These are phyloP conservation scores for Puccinia novopanici DNA, from an alignment of 1,284 basidiomycete species.

Conservation along the genomic window DNA sequence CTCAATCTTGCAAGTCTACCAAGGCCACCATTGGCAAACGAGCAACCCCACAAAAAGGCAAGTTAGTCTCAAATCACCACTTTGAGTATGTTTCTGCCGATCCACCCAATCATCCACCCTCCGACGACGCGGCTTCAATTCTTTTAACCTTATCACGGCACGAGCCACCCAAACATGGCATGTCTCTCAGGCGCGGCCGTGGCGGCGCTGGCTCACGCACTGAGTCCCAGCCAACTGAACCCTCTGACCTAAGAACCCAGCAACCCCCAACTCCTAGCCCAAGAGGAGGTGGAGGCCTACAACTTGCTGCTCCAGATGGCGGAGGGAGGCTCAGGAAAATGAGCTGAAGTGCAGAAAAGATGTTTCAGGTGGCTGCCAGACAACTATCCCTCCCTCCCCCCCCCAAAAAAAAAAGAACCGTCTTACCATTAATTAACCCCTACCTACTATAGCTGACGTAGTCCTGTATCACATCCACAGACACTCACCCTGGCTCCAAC, in stretches of 20 bases:
- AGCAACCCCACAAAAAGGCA: conserved; percentile 3
- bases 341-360: conserved; percentile 31
- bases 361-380: too few relatives aligned
- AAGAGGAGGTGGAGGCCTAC: too few relatives aligned
- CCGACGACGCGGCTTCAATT: conserved; percentile 49
- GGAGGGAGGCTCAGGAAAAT: too few relatives aligned
- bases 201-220: conserved; percentile 22
- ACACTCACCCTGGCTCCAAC: not conserved
- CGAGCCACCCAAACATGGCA: conserved; percentile 40
- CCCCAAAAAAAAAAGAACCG: too few relatives aligned
- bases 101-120: conserved; percentile 33
- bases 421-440: too few relatives aligned
- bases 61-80: not conserved
- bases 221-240: not conserved
- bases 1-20: not conserved
- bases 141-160: conserved; percentile 44
- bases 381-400: too few relatives aligned
- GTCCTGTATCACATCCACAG: not conserved
- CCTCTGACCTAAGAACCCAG: conserved; percentile 9
- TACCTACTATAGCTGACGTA: not conserved
- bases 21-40: not conserved
- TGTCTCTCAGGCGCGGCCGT: conserved; percentile 45
- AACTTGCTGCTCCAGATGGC: too few relatives aligned
- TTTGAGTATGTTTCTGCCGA: not conserved
- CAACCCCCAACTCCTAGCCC: conserved; percentile 34